Evolutionary conservation across 371 early-diverging fungal species (phyloP).

Genomic region (Actinomortierella wolfii): DNA sequence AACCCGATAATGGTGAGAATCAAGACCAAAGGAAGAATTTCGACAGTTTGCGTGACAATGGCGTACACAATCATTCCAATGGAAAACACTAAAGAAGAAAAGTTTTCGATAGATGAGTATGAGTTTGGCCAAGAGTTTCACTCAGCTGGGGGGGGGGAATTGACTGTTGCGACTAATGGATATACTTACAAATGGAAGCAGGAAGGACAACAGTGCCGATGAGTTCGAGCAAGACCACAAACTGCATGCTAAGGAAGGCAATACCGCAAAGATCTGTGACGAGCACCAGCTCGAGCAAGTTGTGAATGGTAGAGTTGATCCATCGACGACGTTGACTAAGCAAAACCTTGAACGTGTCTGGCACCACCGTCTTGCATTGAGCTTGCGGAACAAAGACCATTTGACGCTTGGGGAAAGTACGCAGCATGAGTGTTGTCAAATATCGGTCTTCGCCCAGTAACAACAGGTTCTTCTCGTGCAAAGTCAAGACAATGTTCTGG

Average conservation of each 20-base stretch:
- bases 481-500: slow-evolving; percentile 87
- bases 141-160: slow-evolving; percentile 54
- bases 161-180: slow-evolving; percentile 46
- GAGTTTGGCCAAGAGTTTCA: slow-evolving; percentile 43
- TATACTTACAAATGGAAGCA: slow-evolving; percentile 71
- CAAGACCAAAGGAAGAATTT: slow-evolving; percentile 64
- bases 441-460: slow-evolving; percentile 97
- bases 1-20: slow-evolving; percentile 72
- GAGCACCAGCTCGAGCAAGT: slow-evolving; percentile 87
- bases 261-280: slow-evolving; percentile 89
- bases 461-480: slow-evolving; percentile 95
- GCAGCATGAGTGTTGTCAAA: slow-evolving; percentile 92
- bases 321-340: slow-evolving; percentile 89
- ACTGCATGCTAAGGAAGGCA: slow-evolving; percentile 90
- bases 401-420: slow-evolving; percentile 91
- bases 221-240: slow-evolving; percentile 82
- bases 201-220: slow-evolving; percentile 86
- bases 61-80: slow-evolving; percentile 28
- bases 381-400: slow-evolving; percentile 95
- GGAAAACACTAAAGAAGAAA: slow-evolving; percentile 48
- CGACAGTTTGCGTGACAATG: slow-evolving; percentile 11
- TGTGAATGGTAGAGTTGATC: slow-evolving; percentile 94
- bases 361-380: slow-evolving; percentile 82
- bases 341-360: slow-evolving; percentile 78
- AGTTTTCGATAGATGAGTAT: slow-evolving; percentile 54